Base-by-base conservation (phyloP, 169 alveolate species). In the Cryptosporidium parvum region DNA sequence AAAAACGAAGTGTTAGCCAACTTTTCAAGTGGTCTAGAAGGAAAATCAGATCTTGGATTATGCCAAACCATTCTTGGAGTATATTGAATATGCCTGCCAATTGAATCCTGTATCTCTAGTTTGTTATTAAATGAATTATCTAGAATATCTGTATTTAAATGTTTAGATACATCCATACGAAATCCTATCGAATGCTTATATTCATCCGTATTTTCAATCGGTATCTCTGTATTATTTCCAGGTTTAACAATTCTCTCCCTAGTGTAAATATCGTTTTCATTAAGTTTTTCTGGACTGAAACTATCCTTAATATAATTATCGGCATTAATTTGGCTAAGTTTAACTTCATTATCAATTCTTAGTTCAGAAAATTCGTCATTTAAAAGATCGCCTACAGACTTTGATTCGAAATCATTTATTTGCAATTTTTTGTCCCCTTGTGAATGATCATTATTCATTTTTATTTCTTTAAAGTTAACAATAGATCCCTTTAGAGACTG, bases 11-110 rank as follows among this genome's bases (percentile, higher is more conserved):
- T 75, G 31, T 65, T 80, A 16, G 56, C 8, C 21, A 80, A 62
- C 21, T 80, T 67, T 8, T 39, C 12, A 7, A 80, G 80, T 10
- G 89, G 75, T 26, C n/a, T n/a, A 59, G 89, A 80, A 14, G 89
- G 89, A 29, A 80, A 80, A 35, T 80, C 75, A 62, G 58, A 14
- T 21, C 89, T 42, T 9, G 89, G 89, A 39, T 80, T 80, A 33
- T 80, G 89, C 89, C 89, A 80, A 42, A 80, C 69, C 89, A 80
- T 80, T 62, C 89, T 59, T 26, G 89, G 89, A 1, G 89, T 80
- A 65, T 80, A 80, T 35, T 80, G 75, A 62, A 80, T 80, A 42
- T 80, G 89, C 35, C 48, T 80, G 4, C 80, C 69, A 29, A 80
- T 80, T 23, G 89, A 80, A n/a, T 80, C 89, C 42, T 80, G 65